These are phyloP conservation scores for Nidula niveotomentosa DNA, from an alignment of 1,284 basidiomycete genomes.

Conservation along the genomic window DNA sequence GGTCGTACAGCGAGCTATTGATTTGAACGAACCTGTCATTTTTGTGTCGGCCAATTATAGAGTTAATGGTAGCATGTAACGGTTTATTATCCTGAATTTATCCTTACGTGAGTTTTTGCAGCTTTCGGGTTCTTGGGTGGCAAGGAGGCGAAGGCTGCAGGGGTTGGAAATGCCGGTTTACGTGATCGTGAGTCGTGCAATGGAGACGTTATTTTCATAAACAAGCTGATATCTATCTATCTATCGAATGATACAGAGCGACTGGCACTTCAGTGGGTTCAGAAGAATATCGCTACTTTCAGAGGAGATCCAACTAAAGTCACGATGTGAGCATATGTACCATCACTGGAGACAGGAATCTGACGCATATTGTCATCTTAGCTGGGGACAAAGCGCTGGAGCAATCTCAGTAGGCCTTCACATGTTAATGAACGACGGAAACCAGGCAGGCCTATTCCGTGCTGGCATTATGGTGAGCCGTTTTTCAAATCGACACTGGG, in stretches of 20 bases:
- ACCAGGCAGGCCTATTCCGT: conserved; percentile 26
- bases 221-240: too few species aligned
- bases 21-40: conserved; percentile 18
- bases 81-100: not conserved
- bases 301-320: conserved; percentile 44
- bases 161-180: conserved; percentile 53
- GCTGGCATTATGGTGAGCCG: conserved; percentile 28
- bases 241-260: conserved; percentile 20
- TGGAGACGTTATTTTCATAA: too few species aligned
- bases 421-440: conserved; percentile 20
- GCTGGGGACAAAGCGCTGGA: conserved; percentile 30
- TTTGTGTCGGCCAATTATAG: conserved; percentile 31
- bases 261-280: conserved; percentile 44
- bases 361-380: conserved; percentile 3
- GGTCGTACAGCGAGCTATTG: conserved; percentile 27
- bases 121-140: conserved; percentile 50
- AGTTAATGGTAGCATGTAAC: conserved; percentile 7
- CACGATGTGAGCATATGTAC: conserved; percentile 25
- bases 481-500: not conserved
- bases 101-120: conserved; percentile 9
- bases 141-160: conserved; percentile 48
- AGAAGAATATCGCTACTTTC: conserved; percentile 43
- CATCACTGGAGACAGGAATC: not conserved
- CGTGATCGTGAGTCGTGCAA: conserved; percentile 48
- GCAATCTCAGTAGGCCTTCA: conserved; percentile 27